A percentile compares a stretch with the other conserved stretches of the same genome.
Conservation (phyloP, 1,284 basidiomycete species). For the Trametes versicolor region DNA sequence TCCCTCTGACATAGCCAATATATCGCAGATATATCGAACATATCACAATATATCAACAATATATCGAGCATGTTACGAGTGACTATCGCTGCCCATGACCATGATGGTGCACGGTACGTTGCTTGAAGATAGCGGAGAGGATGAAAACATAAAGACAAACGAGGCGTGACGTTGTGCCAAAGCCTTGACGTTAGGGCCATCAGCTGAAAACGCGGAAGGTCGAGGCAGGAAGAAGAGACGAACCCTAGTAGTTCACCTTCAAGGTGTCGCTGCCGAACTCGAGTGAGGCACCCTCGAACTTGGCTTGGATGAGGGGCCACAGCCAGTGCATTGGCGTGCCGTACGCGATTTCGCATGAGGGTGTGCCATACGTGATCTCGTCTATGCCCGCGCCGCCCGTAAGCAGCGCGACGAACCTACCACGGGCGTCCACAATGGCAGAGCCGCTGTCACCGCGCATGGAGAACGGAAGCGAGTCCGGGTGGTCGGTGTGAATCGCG, state of each 20-base stretch:
- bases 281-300: conserved; percentile 45
- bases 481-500: conserved; percentile 43
- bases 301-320: conserved; percentile 41
- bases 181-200: too few relatives aligned
- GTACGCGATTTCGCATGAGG: conserved; percentile 46
- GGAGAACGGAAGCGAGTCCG: conserved; percentile 46
- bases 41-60: too few relatives aligned
- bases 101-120: too few relatives aligned
- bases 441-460: conserved; percentile 41
- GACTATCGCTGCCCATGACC: too few relatives aligned
- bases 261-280: conserved; percentile 38
- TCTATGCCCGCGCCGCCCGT: conserved; percentile 42
- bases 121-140: neutral
- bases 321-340: conserved; percentile 46
- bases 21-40: too few relatives aligned
- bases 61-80: too few relatives aligned
- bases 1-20: too few relatives aligned
- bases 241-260: conserved; percentile 17
- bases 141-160: too few relatives aligned
- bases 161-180: too few relatives aligned
- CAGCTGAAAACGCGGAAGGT: too few relatives aligned
- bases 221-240: conserved; percentile 7
- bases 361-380: conserved; percentile 26
- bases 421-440: conserved; percentile 34
- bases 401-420: conserved; percentile 45